Conservation (phyloP, 345 rosid species). For the Syzygium oleosum region DNA sequence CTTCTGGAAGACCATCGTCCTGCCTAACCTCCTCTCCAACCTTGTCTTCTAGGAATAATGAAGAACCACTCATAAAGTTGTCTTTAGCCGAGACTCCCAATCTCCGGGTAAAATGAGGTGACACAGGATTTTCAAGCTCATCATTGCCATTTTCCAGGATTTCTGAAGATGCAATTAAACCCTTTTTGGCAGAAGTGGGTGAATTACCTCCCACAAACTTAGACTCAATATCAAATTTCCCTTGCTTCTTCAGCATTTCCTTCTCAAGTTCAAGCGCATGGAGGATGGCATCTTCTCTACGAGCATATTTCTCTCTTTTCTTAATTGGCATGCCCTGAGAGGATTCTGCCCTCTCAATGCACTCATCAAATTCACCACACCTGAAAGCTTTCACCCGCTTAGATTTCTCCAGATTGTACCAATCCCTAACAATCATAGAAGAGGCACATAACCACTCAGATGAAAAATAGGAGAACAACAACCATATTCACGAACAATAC, state of each 20-base stretch:
- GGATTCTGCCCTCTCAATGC: slow-evolving; percentile 86
- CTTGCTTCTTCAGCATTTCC: slow-evolving; percentile 51
- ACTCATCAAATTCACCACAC: slow-evolving; percentile 96
- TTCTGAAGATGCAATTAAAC: slow-evolving; percentile 25
- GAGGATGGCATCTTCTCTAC: slow-evolving; percentile 97
- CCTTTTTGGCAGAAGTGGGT: slow-evolving; percentile 30
- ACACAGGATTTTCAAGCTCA: slow-evolving; percentile 17
- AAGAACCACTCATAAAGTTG: slow-evolving; percentile 11
- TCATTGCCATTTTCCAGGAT: slow-evolving; percentile 30
- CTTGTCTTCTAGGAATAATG: slow-evolving; percentile 15
- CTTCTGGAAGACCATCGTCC: slow-evolving; percentile 46
- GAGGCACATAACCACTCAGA: background rate
- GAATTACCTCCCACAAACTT: slow-evolving; percentile 24
- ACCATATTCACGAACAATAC: background rate
- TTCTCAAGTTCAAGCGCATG: slow-evolving; percentile 98
- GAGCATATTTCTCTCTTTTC: slow-evolving; percentile 98
- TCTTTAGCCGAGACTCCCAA: slow-evolving; percentile 20
- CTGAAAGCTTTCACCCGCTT: slow-evolving; percentile 97
- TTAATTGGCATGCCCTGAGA: slow-evolving; percentile 66
- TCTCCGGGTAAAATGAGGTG: slow-evolving; percentile 17
- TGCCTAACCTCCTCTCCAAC: slow-evolving; percentile 26
- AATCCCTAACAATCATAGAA: slow-evolving; percentile 49
- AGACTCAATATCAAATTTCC: slow-evolving; percentile 18
- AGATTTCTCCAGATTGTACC: slow-evolving; percentile 98
- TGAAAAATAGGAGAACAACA: background rate